Base-by-base conservation (phyloP, 176 grass and related monocot species). In the Oryza coarctata region DNA sequence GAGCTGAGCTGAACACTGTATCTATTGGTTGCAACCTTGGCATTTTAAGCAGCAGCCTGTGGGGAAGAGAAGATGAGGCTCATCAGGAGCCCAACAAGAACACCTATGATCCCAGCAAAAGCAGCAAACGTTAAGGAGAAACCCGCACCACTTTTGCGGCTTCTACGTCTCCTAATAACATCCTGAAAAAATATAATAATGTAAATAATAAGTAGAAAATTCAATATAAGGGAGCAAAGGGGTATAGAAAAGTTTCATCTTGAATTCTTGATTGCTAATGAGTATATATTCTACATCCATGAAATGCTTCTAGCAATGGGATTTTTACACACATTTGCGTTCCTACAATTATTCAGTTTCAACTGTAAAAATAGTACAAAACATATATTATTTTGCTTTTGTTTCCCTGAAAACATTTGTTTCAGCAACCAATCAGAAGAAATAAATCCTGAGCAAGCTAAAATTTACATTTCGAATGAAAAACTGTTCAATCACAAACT, bases 111-210 rank as follows among this genome's bases (percentile, higher is more conserved):
- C 29, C 93, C 96, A 78, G 88, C 96, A 33, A 99, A 88, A 63
- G 76, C 87, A 67, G 93, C 87, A 26, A 95, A 99, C 23, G 81
- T 81, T 41, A 95, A 88, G 18, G 96, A 95, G 81, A 99, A 99
- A 52, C 93, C 87, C 4, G 90, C 26, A 12, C 89, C 87, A 9
- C 81, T 64, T 84, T 92, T 95, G 61, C 85, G 79, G 78, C 86
- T 93, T 80, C 83, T 86, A 63, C 92, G 86, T 81, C 86, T 94
- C 81, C 89, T 90, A 18, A 93, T 75, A 83, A 88, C 82, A 41
- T 99, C 96, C 96, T 95, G 92, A 86, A 83, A 86, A 86, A 45
- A 44, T 22, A 73, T 6, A 22, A 73, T 6, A 2, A 69, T 61
- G 87, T 23, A 12, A 41, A 69, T 36, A 31, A 9, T 69, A 68